Evolutionary conservation across 441 rosid genomes (phyloP).

Genomic region (Codiaeum variegatum): DNA sequence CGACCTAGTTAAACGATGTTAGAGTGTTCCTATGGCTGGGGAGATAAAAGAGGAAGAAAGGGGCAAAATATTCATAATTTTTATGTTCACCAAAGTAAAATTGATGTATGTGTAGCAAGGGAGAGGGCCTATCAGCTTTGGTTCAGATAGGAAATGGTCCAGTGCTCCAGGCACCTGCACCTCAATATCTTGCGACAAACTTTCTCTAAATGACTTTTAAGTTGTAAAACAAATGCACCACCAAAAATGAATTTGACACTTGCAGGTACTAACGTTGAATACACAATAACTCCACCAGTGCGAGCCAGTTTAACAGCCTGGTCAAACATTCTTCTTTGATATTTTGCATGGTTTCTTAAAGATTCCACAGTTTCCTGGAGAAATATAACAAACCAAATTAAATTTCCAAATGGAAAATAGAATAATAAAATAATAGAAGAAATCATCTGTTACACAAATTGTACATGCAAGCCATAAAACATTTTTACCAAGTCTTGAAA

Average conservation of each 20-base stretch:
- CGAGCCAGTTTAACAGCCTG: constrained; percentile 95
- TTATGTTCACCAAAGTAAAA: not conserved
- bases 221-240: not conserved
- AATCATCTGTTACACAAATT: not conserved
- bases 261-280: constrained; percentile 73
- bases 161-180: not conserved
- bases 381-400: constrained; percentile 11
- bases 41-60: not conserved
- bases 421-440: not conserved
- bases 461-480: not conserved
- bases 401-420: constrained; percentile 2
- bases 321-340: constrained; percentile 88
- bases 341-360: constrained; percentile 72
- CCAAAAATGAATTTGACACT: constrained; percentile 9
- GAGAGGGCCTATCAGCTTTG: not conserved
- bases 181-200: not conserved
- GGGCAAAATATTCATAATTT: not conserved
- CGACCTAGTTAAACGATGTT: not conserved
- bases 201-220: not conserved
- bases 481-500: not conserved
- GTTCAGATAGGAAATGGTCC: not conserved
- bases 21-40: not conserved
- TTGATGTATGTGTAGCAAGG: not conserved
- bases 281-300: constrained; percentile 86
- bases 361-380: constrained; percentile 81